These are phyloP conservation scores for Suillus discolor DNA, from an alignment of 768 basidiomycete genomes.

Conservation along the genomic window DNA sequence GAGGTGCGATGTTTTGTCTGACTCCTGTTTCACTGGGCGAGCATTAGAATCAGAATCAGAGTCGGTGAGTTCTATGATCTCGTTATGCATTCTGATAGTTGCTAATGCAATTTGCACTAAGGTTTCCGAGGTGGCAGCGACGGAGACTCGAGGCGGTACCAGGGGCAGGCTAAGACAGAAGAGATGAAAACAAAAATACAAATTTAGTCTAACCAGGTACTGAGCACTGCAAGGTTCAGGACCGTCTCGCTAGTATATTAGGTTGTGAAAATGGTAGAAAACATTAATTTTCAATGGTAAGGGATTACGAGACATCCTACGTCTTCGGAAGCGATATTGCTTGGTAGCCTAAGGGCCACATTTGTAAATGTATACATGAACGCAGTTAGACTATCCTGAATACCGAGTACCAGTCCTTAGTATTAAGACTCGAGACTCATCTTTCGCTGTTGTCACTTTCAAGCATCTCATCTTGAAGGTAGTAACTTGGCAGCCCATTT, in stretches of 20 bases:
- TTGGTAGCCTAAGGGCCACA: neutral
- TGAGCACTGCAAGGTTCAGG: neutral
- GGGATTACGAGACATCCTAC: neutral
- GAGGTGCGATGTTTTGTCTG: neutral
- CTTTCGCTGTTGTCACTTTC: neutral
- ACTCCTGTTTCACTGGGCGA: neutral
- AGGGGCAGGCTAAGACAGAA: neutral
- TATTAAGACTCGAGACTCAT: neutral
- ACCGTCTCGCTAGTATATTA: neutral
- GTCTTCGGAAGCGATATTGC: neutral
- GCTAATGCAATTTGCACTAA: neutral
- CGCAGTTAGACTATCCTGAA: neutral
- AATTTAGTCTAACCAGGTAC: neutral
- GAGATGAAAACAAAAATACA: neutral
- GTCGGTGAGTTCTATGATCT: neutral
- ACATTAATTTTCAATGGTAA: neutral
- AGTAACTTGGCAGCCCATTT: neutral
- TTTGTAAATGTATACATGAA: neutral
- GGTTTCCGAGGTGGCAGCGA: neutral
- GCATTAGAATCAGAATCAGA: neutral
- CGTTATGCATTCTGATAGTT: neutral
- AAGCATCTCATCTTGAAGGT: neutral
- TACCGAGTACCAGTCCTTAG: neutral
- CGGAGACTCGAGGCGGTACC: neutral
- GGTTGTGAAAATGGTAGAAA: neutral